phyloP scores from a whole-genome alignment of 139 green algal genomes.

The Diplosphaera chodatii region DNA sequence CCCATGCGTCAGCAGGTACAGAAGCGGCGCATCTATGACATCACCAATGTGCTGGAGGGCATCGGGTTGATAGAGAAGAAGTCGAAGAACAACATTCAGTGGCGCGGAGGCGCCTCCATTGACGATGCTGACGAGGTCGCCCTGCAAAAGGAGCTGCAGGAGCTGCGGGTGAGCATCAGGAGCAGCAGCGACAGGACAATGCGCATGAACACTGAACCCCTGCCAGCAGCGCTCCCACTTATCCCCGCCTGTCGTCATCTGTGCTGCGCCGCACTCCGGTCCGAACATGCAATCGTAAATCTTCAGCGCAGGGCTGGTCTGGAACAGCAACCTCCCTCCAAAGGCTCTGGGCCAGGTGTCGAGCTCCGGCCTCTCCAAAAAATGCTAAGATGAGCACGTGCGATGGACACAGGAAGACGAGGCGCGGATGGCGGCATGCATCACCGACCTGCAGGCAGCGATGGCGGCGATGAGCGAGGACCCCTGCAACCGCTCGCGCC shows the following conservation, averaged over 20 bases:
- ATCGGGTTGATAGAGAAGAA: conserved; percentile 94
- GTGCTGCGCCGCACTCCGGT: too few species aligned
- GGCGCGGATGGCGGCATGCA: conserved; percentile 42
- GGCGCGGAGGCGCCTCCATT: conserved; percentile 24
- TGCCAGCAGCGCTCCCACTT: too few species aligned
- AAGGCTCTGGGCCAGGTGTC: too few species aligned
- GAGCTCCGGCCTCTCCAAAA: too few species aligned
- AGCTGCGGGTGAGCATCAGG: conserved; percentile 21
- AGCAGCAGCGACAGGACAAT: too few species aligned
- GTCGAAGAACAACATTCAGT: conserved; percentile 83
- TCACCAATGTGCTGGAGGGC: conserved; percentile 97
- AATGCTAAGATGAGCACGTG: too few species aligned
- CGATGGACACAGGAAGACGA: conserved; percentile 50
- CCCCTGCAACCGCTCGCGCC: conserved; percentile 40
- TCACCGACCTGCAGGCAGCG: conserved; percentile 25
- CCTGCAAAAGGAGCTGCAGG: conserved; percentile 13
- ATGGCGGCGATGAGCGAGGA: conserved; percentile 32
- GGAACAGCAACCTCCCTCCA: too few species aligned
- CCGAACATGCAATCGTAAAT: too few species aligned
- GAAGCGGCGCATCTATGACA: conserved; percentile 98
- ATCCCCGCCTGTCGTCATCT: too few species aligned
- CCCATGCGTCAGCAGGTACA: conserved; percentile 85
- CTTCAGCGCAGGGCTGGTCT: too few species aligned
- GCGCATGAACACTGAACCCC: too few species aligned
- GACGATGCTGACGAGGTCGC: conserved; percentile 7